A percentile compares a stretch with the other conserved stretches of the same genome.
These are phyloP conservation scores for Coemansia aciculifera DNA, from an alignment of 192 early-diverging fungal genomes.

Conservation along the genomic window DNA sequence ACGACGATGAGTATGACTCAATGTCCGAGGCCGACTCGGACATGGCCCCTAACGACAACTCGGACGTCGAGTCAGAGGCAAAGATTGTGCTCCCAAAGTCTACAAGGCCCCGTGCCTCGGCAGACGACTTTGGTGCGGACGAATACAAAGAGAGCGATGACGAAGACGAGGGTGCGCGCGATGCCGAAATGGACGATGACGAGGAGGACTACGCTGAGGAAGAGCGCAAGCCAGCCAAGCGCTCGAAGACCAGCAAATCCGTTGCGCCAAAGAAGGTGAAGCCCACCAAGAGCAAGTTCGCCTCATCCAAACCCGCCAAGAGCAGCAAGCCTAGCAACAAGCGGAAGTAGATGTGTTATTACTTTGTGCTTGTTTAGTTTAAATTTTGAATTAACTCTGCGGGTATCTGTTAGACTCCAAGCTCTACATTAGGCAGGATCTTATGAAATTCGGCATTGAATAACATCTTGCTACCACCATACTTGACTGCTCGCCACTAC, in stretches of 20 bases:
- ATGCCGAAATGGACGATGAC: constrained; percentile 1
- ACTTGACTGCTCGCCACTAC: no score
- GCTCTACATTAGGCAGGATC: no score
- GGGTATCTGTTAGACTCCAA: no score
- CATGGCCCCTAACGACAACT: constrained; percentile 40
- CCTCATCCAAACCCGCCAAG: not conserved
- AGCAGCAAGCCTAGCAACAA: constrained; percentile 12
- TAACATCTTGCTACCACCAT: no score
- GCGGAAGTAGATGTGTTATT: constrained; percentile 13
- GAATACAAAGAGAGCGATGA: constrained; percentile 19
- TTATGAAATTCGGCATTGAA: no score
- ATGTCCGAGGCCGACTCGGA: constrained; percentile 19
- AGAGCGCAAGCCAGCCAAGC: constrained; percentile 20
- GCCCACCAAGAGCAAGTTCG: constrained; percentile 8
- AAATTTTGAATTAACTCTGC: no score
- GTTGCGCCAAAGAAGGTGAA: constrained; percentile 4
- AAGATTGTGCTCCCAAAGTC: constrained; percentile 24
- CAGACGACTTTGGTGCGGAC: constrained; percentile 51
- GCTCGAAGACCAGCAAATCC: constrained; percentile 14
- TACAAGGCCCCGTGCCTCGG: constrained; percentile 42
- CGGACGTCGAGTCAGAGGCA: constrained; percentile 29
- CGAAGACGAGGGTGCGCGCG: constrained; percentile 5
- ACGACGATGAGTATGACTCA: constrained; percentile 36
- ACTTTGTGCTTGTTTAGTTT: not conserved
- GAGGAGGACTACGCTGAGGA: constrained; percentile 24